Evolutionary conservation across 345 rosid genomes (phyloP).

Genomic region (Ceriops zippeliana): DNA sequence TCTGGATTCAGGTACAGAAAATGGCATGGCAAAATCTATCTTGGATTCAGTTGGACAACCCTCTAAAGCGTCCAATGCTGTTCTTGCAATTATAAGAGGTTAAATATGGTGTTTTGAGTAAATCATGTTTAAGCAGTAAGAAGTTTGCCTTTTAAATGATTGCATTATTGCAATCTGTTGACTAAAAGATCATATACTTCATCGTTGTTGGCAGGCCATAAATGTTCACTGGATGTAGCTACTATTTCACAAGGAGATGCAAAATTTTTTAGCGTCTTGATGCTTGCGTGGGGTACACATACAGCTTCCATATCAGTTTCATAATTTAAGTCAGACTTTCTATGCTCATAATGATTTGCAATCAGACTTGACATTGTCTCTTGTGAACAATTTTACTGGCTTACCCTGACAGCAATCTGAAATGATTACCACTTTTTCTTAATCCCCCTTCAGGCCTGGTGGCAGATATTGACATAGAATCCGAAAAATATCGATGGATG

Average conservation of each 20-base stretch:
- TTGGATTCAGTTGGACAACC: conserved; percentile 72
- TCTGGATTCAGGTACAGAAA: conserved; percentile 69
- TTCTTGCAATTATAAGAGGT: conserved; percentile 85
- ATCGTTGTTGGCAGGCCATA: conserved; percentile 53
- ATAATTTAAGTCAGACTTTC: background rate
- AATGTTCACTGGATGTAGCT: conserved; percentile 71
- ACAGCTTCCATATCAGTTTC: background rate
- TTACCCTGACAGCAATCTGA: no score
- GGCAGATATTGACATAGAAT: conserved; percentile 95
- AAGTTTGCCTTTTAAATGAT: conserved; percentile 4
- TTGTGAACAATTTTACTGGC: no score
- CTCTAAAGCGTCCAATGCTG: conserved; percentile 59
- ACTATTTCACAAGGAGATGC: conserved; percentile 68
- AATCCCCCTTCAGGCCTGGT: conserved; percentile 53
- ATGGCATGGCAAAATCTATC: conserved; percentile 90
- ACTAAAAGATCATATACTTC: conserved; percentile 3
- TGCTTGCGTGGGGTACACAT: conserved; percentile 91
- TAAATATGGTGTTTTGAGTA: conserved; percentile 9
- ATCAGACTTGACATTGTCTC: background rate
- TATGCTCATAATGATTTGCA: background rate
- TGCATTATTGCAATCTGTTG: background rate
- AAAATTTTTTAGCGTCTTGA: conserved; percentile 73
- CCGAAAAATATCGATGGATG: conserved; percentile 95
- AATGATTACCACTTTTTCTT: no score
- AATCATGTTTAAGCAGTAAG: background rate